phyloP scores from a whole-genome alignment of 2,329 filamentous ascomycete genomes.

The Hypoxylon sp. region DNA sequence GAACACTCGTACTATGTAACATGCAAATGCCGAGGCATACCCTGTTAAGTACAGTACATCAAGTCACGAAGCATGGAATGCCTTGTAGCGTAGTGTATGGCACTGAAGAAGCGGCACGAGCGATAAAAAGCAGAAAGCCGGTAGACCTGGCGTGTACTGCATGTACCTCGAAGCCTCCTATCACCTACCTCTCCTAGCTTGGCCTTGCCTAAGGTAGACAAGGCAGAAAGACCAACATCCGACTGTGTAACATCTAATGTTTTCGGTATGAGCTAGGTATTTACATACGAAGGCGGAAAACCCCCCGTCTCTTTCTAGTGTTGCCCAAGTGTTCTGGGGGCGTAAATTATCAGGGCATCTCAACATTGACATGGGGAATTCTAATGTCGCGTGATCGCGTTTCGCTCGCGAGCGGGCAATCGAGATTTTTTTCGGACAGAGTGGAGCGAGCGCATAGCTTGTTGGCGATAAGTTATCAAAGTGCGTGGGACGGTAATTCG shows the following conservation, averaged over 20 bases:
- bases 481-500: constrained; percentile 30
- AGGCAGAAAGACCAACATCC: constrained; percentile 1
- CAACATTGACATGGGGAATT: constrained; percentile 18
- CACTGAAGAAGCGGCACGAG: constrained; percentile 17
- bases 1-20: not conserved
- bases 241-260: constrained; percentile 12
- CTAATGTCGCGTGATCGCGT: constrained; percentile 40
- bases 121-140: constrained; percentile 14
- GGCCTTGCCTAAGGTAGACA: not conserved
- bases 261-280: constrained; percentile 16
- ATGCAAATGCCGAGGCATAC: constrained; percentile 27
- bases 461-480: constrained; percentile 26
- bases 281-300: constrained; percentile 1
- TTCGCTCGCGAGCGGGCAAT: constrained; percentile 15
- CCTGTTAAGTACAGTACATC: constrained; percentile 19
- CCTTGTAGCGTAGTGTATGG: not conserved
- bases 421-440: constrained; percentile 4
- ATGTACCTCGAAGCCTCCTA: not conserved
- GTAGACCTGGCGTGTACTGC: not conserved
- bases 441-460: not conserved
- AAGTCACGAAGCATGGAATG: not conserved
- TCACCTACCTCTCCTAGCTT: not conserved
- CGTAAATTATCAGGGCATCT: constrained; percentile 6
- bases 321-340: not conserved
- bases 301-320: not conserved